Base-by-base conservation (phyloP, 1,139 yeast species). In the Candida sanyaensis region DNA sequence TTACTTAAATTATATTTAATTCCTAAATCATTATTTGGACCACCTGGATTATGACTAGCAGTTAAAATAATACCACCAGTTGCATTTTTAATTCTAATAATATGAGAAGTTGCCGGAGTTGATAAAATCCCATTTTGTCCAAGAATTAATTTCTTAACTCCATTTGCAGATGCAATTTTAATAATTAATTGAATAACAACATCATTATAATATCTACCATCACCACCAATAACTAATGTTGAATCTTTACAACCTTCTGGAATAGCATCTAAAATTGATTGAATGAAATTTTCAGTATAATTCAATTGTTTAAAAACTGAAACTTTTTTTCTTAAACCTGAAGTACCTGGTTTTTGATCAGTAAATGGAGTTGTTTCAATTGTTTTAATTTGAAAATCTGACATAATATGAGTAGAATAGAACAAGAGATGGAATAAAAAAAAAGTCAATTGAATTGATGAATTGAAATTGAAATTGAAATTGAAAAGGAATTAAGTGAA, bases 21-120 rank as follows among this genome's bases (percentile, higher is more conserved):
- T 50, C 99, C 99, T 67, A 92, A 81, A 65, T 93, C 99, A 54
- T 89, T 84, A 33, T 78, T 71, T 51, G 97, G 97, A 6, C 98
- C 98, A 65, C 99, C 99, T n/a, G 99, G 99, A 69, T 93, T 93
- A 70, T 93, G 99, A 32, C 96, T 88, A 4, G 99, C 99, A 21
- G 99, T 93, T 62, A 93, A 77, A 55, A 95, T 90, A 67, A 93
- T 91, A 52, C 98, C 99, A 53, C 99, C 99, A 7, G 97, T 92
- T 53, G 90, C 88, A 48, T 77, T 65, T 57, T 74, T 81, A 55
- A 83, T 81, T 66, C 99, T 83, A 60, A 93, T 93, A 49, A 93
- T 77, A 65, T 91, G 92, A 17, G 97, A 89, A 21, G 97, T 95
- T 23, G 98, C 98, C 1, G 99, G 99, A 4, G 99, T 93, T 13